Conservation (phyloP, 352 stramenopile genomes). For the Peronospora destructor region DNA sequence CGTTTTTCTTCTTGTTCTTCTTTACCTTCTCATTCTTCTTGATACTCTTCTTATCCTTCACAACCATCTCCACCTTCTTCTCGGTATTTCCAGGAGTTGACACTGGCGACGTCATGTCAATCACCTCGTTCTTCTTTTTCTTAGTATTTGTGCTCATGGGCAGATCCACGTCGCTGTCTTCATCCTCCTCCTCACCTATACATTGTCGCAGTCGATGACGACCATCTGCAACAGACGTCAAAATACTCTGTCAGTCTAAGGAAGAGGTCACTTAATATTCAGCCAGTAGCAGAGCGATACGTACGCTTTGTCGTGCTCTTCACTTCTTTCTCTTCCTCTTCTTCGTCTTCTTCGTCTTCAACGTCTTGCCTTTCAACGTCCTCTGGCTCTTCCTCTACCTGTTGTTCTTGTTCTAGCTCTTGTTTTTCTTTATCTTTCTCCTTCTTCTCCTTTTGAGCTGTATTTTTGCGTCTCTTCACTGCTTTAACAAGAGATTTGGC, state of each 20-base stretch:
- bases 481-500: slow-evolving; percentile 2
- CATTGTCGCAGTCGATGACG: slow-evolving; percentile 57
- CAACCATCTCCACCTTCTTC: slow-evolving; percentile 5
- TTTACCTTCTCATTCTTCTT: background rate
- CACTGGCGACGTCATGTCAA: slow-evolving; percentile 29
- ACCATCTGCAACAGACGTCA: slow-evolving; percentile 25
- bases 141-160: slow-evolving; percentile 9
- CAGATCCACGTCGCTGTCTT: slow-evolving; percentile 40
- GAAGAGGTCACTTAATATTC: background rate
- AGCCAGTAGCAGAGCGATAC: background rate
- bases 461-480: slow-evolving; percentile 20
- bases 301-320: slow-evolving; percentile 40
- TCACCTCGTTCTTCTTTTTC: slow-evolving; percentile 30
- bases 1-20: too few relatives aligned
- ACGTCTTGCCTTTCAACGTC: slow-evolving; percentile 10
- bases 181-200: slow-evolving; percentile 49
- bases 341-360: slow-evolving; percentile 23
- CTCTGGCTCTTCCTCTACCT: slow-evolving; percentile 7
- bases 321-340: slow-evolving; percentile 13
- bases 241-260: background rate
- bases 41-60: slow-evolving; percentile 4
- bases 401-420: slow-evolving; percentile 4
- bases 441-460: slow-evolving; percentile 2
- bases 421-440: slow-evolving; percentile 6
- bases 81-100: slow-evolving; percentile 16